Evolutionary conservation across 2,329 filamentous ascomycete species (phyloP), one percentile per base, ranked within the genome.

Genomic region (Teratosphaeria destructans): DNA sequence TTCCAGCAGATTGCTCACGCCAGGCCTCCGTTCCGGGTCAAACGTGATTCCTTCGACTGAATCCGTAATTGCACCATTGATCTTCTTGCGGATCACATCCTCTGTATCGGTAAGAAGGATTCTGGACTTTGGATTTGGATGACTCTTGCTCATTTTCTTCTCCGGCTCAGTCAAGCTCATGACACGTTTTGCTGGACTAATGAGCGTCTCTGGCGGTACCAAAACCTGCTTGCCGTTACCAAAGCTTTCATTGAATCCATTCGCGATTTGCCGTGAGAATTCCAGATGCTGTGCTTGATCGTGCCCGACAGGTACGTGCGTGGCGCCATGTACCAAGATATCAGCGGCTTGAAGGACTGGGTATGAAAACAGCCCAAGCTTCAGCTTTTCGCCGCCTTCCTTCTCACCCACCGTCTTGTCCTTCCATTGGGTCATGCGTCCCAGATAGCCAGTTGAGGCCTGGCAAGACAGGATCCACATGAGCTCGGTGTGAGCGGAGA

Each of bases 401-500:
- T 65, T 83, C 47, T 65, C 64, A 11, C 63, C 63, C 1, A 64
- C 63, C 4, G 68, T 70, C 65, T 71, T 71, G 43, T 85, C 90
- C 85, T 99, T 99, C 92, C 94, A 99, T 74, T 97, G 94, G 32
- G 94, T 97, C 94, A 99, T 99, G n/a, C 94, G 82, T 10, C 88
- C 88, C n/a, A 99, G 78, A 75, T 96, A 95, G 47, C 94, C 94
- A 74, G 94, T 91, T 5, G 89, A 93, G 27, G 94, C 89, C 57
- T 89, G 88, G 65, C 92, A 96, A 70, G 90, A 93, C 62, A 99
- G 77, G 70, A 97, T 91, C 94, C 94, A 99, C 89, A 96, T 95
- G 63, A 99, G 81, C 74, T 97, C 92, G 3, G 88, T 78, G 75
- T 97, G 94, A 54, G 86, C 85, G 19, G 85, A 79, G 2, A 92